Evolutionary conservation across 805 yeast species (phyloP), one percentile per base, ranked within the genome.

Genomic region (Tetrapisispora taiwanensis): DNA sequence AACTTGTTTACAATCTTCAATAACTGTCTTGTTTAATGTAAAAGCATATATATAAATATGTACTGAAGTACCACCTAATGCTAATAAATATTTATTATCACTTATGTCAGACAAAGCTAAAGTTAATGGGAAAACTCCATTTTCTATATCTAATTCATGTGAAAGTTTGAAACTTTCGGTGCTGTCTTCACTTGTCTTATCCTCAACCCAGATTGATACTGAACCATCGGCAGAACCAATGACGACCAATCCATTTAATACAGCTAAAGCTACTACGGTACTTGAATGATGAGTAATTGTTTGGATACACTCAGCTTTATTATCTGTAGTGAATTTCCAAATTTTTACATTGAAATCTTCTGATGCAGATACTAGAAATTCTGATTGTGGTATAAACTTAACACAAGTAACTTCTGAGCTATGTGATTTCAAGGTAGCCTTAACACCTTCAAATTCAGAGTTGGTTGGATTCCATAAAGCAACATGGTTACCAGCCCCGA

Each of bases 11-110:
- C 72, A 65, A 12, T 51, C 45, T 2, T 41, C 35, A 13, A 63
- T 44, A 30, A 6, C 41, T 4, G 45, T 39, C 0, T 20, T 41
- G 1, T 50, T 46, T 1, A 60, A 40, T 10, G 50, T 54, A 48
- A 79, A 73, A 0, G 80, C 61, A 52, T 76, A 78, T 4, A 85
- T 69, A 46, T 71, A 77, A 5, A 89, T 55, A 28, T 64, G 58
- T 26, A 64, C 60, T 43, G 71, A 72, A 0, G 94, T 80, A 15
- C 94, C 94, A 18, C 92, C 94, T n/a, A 81, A 58, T 1, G 86
- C 82, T 20, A 84, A 52, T 7, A 81, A 51, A 51, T 66, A 74
- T 39, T 68, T 63, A 24, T 59, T 60, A 3, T 47, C 48, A 7
- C 44, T 35, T 10, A 62, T 50, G 8, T 52, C 49, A 9, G 59